A percentile compares a stretch with the other conserved stretches of the same genome.
Conservation (phyloP, 371 early-diverging fungal species). For the Phascolomyces articulosus region DNA sequence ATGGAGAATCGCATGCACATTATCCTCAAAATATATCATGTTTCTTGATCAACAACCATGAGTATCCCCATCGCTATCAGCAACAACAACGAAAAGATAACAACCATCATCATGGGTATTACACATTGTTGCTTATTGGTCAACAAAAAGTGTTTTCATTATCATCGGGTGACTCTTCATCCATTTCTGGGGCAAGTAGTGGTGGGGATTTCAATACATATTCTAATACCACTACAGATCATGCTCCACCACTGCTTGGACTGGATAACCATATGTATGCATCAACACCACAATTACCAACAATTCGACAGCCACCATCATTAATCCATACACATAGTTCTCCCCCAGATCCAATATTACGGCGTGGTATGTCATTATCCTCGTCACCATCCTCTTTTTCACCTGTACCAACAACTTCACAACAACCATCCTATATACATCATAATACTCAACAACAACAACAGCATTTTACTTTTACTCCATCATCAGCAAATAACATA, state of each 20-base stretch:
- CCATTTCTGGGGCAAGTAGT: slow-evolving; percentile 9
- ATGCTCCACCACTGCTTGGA: neutral
- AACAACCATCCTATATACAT: neutral
- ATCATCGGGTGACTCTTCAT: slow-evolving; percentile 2
- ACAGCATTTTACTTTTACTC: no score
- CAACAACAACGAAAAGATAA: no score
- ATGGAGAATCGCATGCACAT: neutral
- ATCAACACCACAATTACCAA: neutral
- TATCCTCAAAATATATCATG: slow-evolving; percentile 19
- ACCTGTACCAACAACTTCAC: no score
- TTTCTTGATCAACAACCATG: slow-evolving; percentile 5
- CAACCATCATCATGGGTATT: neutral
- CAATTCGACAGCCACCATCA: neutral
- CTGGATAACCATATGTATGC: neutral
- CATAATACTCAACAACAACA: no score
- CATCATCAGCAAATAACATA: neutral
- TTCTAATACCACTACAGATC: neutral
- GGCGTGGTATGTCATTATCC: neutral
- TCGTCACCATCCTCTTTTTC: neutral
- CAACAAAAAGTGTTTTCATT: slow-evolving; percentile 14
- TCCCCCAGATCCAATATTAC: neutral
- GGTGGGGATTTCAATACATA: neutral
- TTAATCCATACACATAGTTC: neutral
- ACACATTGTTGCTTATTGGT: slow-evolving; percentile 8
- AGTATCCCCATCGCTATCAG: no score